Percentiles rank a stretch among this genome's conserved stretches.
phyloP scores from a whole-genome alignment of 768 basidiomycete genomes.

The Phylloporus scabripes region DNA sequence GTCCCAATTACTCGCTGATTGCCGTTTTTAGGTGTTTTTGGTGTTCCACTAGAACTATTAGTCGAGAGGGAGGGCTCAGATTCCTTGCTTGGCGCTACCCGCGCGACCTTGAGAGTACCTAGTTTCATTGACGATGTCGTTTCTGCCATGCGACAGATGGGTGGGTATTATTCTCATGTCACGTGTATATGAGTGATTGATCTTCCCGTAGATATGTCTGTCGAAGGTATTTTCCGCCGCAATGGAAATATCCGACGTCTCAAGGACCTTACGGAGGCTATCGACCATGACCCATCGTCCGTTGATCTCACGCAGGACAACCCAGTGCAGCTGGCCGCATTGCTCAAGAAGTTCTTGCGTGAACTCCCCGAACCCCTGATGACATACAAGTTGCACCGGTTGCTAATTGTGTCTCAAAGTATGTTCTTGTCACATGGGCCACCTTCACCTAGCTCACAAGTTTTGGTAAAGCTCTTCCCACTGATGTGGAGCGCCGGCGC shows the following conservation, averaged over 20 bases:
- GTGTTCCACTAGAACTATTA: conserved; percentile 85
- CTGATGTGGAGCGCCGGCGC: conserved; percentile 72
- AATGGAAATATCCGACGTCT: conserved; percentile 95
- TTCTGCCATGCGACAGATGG: conserved; percentile 99
- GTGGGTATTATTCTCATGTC: conserved; percentile 40
- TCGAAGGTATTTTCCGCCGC: conserved; percentile 98
- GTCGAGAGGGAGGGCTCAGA: conserved; percentile 96
- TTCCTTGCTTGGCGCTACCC: conserved; percentile 84
- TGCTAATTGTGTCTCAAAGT: conserved; percentile 89
- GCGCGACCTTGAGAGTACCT: conserved; percentile 80
- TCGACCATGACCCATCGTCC: conserved; percentile 89
- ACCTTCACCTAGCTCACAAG: conserved; percentile 8
- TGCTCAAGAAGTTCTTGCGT: conserved; percentile 95
- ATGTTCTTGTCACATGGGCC: conserved; percentile 29
- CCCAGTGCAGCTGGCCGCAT: conserved; percentile 92
- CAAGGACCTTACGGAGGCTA: conserved; percentile 84
- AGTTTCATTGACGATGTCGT: conserved; percentile 98
- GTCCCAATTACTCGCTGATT: conserved; percentile 7
- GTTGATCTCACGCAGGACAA: conserved; percentile 94
- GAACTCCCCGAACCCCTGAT: conserved; percentile 95
- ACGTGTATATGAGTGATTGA: conserved; percentile 1
- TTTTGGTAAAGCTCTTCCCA: conserved; percentile 52
- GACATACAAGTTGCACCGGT: conserved; percentile 87
- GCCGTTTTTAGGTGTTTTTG: conserved; percentile 70
- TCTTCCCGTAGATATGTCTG: conserved; percentile 78